These are phyloP conservation scores for Lentinula detonsa DNA, from an alignment of 768 basidiomycete genomes.

Conservation along the genomic window DNA sequence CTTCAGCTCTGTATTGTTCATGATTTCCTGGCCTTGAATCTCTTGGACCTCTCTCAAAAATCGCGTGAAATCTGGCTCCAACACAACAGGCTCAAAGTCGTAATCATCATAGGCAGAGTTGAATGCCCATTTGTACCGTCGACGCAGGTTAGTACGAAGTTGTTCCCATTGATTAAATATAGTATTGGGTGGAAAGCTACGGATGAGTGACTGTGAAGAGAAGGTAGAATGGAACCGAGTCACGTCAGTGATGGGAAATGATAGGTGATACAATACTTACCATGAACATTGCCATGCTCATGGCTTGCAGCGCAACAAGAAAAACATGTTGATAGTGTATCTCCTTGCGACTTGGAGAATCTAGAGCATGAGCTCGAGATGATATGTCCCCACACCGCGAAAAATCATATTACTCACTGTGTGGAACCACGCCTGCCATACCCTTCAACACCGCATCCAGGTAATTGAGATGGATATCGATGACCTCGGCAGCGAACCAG, in stretches of 20 bases:
- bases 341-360: constrained; percentile 35
- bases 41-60: background rate
- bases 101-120: background rate
- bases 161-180: constrained; percentile 5
- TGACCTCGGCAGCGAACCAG: constrained; percentile 60
- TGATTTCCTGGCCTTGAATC: background rate
- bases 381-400: background rate
- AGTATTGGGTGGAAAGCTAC: background rate
- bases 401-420: constrained; percentile 22
- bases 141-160: background rate
- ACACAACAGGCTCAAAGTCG: background rate
- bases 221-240: background rate
- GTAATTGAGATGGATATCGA: constrained; percentile 48
- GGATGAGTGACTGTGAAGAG: background rate
- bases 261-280: constrained; percentile 26
- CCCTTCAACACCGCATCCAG: constrained; percentile 41
- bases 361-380: constrained; percentile 18
- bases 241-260: background rate
- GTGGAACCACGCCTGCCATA: constrained; percentile 16
- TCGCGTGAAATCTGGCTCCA: background rate
- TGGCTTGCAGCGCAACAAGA: constrained; percentile 50
- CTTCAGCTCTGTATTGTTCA: background rate
- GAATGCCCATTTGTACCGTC: constrained; percentile 6
- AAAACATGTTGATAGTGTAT: constrained; percentile 43
- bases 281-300: constrained; percentile 47